Percentiles rank a stretch among this genome's conserved stretches.
phyloP scores from a whole-genome alignment of 2,329 filamentous ascomycete species.

The Magnaporthiopsis incrustans region DNA sequence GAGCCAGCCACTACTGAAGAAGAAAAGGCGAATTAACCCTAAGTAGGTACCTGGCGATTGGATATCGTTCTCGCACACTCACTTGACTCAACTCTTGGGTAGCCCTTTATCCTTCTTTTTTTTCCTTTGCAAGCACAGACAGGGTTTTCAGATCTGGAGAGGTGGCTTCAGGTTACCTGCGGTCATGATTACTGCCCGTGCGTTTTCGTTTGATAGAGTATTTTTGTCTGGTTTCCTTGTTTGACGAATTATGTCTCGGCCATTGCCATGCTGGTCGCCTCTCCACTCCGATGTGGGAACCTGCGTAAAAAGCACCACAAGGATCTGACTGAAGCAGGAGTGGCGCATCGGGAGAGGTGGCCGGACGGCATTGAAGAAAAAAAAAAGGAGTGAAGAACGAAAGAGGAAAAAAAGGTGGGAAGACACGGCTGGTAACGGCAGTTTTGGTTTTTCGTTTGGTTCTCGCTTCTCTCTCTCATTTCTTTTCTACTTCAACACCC shows the following conservation, averaged over 20 bases:
- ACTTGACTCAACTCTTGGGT: neutral
- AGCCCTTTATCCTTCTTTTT: neutral
- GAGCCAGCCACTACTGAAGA: constrained; percentile 7
- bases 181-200: neutral
- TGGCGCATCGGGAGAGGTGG: neutral
- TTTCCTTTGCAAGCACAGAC: neutral
- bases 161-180: neutral
- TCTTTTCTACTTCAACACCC: neutral
- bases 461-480: neutral
- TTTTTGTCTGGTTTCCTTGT: neutral
- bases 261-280: neutral
- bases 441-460: neutral
- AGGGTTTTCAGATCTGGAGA: neutral
- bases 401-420: neutral
- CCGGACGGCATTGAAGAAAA: neutral
- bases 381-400: neutral
- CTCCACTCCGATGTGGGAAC: neutral
- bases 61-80: neutral
- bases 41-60: neutral
- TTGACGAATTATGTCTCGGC: neutral
- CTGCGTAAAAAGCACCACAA: neutral
- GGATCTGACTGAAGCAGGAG: too few relatives aligned
- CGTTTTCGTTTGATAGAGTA: neutral
- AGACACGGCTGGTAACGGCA: neutral
- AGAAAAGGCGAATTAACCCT: constrained; percentile 1